Evolutionary conservation across 2,329 filamentous ascomycete species (phyloP), one percentile per base, ranked within the genome.

Genomic region (Lomentospora prolificans): DNA sequence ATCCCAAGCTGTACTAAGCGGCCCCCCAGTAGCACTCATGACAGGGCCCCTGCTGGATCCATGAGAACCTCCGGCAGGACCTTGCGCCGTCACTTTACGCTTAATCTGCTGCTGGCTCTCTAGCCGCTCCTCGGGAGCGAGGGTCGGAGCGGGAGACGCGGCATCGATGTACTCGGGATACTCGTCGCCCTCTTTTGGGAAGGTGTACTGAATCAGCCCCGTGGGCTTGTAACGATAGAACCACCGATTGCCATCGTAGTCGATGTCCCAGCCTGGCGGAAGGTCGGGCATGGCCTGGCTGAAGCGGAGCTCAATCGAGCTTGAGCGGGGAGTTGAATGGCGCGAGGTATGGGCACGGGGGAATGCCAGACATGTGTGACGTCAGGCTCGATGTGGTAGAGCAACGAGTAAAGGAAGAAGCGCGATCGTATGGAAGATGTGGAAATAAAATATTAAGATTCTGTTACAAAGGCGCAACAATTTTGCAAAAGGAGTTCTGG

Each of bases 181-280:
- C 66, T 82, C 80, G 61, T 83, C 80, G 59, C 79, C 80, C 4
- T 75, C 72, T 46, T 72, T 72, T 4, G 80, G 80, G 59, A 82
- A 83, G 57, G 76, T 75, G 62, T 75, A 83, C 64, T 82, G 80
- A 14, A 75, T 66, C 33, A 75, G 68, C 8, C 79, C 79, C 7
- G 75, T 80, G 24, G 79, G 68, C 59, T 71, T 76, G 68, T 79
- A 81, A 53, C 72, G 73, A 64, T 79, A 83, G 66, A 81, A 76
- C 80, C 80, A 83, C 25, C 80, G 74, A 19, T 60, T 61, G 55
- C 79, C 79, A 60, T 82, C 79, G 61, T 82, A 81, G 64, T 82
- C 80, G 62, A 69, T 73, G 57, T 80, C 77, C 80, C 80, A 82
- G 55, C 76, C 76, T 6, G 72, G 68, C 2, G 78, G 78, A 30